Percentiles rank a stretch among this genome's conserved stretches.
Evolutionary conservation across 2,329 filamentous ascomycete species (phyloP).

Genomic region (Aspergillus jensenii): DNA sequence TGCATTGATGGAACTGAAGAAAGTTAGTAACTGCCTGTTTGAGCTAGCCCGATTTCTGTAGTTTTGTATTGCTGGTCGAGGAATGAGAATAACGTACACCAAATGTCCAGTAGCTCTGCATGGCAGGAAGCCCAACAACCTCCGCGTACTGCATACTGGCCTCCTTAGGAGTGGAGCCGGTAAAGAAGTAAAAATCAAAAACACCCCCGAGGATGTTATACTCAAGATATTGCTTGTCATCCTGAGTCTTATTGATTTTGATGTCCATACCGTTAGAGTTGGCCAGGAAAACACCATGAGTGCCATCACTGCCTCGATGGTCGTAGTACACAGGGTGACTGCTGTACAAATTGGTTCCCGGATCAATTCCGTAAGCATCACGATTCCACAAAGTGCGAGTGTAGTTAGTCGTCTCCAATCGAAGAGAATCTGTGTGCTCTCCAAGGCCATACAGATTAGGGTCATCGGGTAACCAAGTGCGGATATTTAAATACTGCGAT

Average conservation of each 20-base stretch:
- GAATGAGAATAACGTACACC: constrained; percentile 43
- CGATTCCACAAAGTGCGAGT: constrained; percentile 69
- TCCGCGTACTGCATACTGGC: constrained; percentile 61
- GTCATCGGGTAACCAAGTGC: constrained; percentile 66
- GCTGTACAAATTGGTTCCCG: constrained; percentile 68
- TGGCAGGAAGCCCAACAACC: constrained; percentile 56
- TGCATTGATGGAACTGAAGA: constrained; percentile 57
- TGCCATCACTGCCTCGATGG: constrained; percentile 58
- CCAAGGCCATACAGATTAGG: constrained; percentile 77
- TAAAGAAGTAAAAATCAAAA: constrained; percentile 69
- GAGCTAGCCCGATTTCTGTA: background rate
- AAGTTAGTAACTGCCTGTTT: background rate
- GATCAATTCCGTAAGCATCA: constrained; percentile 63
- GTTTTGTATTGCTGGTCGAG: background rate
- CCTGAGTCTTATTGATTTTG: constrained; percentile 64
- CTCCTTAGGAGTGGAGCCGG: constrained; percentile 58
- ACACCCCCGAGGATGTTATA: constrained; percentile 78
- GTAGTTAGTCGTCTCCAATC: constrained; percentile 67
- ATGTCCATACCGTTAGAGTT: constrained; percentile 78
- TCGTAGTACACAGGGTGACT: constrained; percentile 76
- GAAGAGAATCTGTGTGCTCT: constrained; percentile 71
- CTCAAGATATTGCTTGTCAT: constrained; percentile 68
- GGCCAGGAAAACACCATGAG: constrained; percentile 66
- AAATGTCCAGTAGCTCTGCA: constrained; percentile 66
- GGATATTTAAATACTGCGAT: constrained; percentile 72